These are phyloP conservation scores for Lipomyces oligophaga DNA, from an alignment of 805 yeast species.

Conservation along the genomic window DNA sequence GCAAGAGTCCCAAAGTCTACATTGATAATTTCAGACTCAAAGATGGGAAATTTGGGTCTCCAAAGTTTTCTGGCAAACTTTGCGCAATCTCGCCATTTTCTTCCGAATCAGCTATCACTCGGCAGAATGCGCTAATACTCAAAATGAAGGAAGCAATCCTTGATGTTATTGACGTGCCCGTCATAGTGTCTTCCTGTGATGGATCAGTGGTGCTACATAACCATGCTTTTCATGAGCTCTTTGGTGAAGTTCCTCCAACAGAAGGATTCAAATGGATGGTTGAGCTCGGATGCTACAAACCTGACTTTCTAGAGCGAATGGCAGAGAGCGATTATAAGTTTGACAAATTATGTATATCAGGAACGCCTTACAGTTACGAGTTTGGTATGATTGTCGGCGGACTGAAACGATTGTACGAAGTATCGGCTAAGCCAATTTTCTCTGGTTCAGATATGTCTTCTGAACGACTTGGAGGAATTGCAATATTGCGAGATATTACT, in stretches of 20 bases:
- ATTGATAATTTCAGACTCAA: no score
- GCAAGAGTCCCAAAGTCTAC: no score
- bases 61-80: no score
- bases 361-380: neutral
- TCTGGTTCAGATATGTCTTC: neutral
- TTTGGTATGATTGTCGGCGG: constrained; percentile 5
- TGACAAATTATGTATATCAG: constrained; percentile 1
- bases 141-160: constrained; percentile 7
- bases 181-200: constrained; percentile 1
- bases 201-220: constrained; percentile 3
- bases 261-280: constrained; percentile 5
- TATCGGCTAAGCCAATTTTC: neutral
- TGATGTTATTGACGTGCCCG: constrained; percentile 12
- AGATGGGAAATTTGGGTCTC: no score
- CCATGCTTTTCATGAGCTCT: constrained; percentile 2
- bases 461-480: constrained; percentile 8
- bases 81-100: no score
- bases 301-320: constrained; percentile 4
- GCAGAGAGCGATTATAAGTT: constrained; percentile 1
- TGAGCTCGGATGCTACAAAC: neutral
- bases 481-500: constrained; percentile 4
- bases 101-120: no score
- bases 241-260: neutral
- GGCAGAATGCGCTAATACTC: neutral
- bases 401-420: constrained; percentile 2